Evolutionary conservation across 2,329 filamentous ascomycete genomes (phyloP).

Genomic region (Fusarium sp.): DNA sequence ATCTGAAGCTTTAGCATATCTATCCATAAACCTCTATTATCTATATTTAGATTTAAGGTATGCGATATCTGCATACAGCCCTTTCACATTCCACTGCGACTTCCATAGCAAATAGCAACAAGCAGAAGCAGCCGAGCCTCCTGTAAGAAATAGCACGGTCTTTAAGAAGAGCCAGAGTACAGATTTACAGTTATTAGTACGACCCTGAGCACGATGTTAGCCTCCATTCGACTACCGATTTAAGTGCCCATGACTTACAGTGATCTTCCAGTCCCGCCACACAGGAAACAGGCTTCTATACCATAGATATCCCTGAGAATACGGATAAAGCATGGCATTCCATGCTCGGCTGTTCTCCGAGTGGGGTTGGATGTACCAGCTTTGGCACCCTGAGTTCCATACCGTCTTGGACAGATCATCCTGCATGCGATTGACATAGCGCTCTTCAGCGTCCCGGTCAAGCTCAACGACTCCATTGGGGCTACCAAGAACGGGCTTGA

Average conservation of each 20-base stretch:
- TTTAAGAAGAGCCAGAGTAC: neutral
- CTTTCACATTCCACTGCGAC: neutral
- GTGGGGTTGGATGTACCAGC: neutral
- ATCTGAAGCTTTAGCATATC: no score
- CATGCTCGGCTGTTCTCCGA: neutral
- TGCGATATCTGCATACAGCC: no score
- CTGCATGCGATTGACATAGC: neutral
- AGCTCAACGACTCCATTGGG: neutral
- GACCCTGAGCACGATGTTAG: neutral
- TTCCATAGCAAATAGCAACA: neutral
- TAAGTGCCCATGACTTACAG: neutral
- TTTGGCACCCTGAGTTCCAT: neutral
- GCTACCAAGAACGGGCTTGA: neutral
- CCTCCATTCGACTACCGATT: rapidly evolving
- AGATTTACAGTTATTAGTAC: rapidly evolving
- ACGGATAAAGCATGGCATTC: neutral
- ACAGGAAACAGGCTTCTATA: neutral
- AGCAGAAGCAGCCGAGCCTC: neutral
- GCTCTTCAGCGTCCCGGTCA: neutral
- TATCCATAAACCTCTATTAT: no score
- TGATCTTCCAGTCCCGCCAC: neutral
- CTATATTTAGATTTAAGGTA: no score
- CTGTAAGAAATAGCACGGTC: neutral
- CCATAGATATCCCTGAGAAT: neutral
- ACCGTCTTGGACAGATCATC: neutral